Percentiles rank a stretch among this genome's conserved stretches.
These are phyloP conservation scores for Pachysolen tannophilus DNA, from an alignment of 805 yeast species.

Conservation along the genomic window DNA sequence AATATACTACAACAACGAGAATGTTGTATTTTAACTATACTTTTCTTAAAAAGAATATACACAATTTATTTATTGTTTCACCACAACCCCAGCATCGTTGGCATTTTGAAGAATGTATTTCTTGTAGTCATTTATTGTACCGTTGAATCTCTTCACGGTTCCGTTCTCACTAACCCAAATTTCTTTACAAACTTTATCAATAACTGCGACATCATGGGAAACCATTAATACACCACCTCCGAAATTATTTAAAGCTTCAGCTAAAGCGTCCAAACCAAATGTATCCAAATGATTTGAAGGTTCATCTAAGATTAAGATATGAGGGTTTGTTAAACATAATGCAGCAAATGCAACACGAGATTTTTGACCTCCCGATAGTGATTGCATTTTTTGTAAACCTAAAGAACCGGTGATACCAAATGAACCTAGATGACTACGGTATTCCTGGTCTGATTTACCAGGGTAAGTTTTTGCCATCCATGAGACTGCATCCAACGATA, in stretches of 20 bases:
- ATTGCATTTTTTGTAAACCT: slow-evolving; percentile 83
- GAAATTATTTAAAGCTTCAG: slow-evolving; percentile 80
- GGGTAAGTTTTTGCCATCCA: slow-evolving; percentile 91
- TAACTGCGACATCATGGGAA: slow-evolving; percentile 92
- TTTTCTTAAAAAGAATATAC: too few species aligned
- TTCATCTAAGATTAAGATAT: slow-evolving; percentile 87
- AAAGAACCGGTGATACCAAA: slow-evolving; percentile 95
- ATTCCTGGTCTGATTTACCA: slow-evolving; percentile 93
- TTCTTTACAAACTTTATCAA: slow-evolving; percentile 82
- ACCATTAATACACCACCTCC: slow-evolving; percentile 97
- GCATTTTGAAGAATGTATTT: slow-evolving; percentile 77
- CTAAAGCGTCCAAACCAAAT: slow-evolving; percentile 91
- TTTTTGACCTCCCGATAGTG: slow-evolving; percentile 96
- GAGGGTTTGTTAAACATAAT: slow-evolving; percentile 83
- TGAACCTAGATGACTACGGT: slow-evolving; percentile 92
- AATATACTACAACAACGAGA: too few species aligned
- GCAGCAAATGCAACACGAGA: slow-evolving; percentile 98
- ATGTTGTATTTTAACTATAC: too few species aligned
- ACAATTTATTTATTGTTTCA: too few species aligned
- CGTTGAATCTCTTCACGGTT: slow-evolving; percentile 68
- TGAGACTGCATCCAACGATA: slow-evolving; percentile 74
- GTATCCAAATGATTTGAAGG: slow-evolving; percentile 99
- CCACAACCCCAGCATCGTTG: slow-evolving; percentile 83
- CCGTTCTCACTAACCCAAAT: slow-evolving; percentile 94
- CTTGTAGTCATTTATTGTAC: slow-evolving; percentile 83